These are phyloP conservation scores for Elsinoe ampelina DNA, from an alignment of 2,329 filamentous ascomycete species.

Conservation along the genomic window DNA sequence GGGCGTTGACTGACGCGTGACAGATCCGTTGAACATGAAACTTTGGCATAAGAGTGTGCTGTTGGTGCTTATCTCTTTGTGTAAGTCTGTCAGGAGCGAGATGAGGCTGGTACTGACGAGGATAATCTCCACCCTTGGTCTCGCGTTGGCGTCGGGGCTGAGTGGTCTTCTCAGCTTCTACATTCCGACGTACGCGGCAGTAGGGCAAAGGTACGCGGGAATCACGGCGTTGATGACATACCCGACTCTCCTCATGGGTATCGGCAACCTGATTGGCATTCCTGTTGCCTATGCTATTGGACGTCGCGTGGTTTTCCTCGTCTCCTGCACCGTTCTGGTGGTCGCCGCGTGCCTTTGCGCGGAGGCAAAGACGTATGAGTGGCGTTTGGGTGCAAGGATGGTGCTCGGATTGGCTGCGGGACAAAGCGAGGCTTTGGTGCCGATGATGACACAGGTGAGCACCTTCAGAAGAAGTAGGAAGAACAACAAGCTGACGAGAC, in stretches of 20 bases:
- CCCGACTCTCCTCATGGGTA: constrained; percentile 27
- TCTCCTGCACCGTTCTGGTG: constrained; percentile 24
- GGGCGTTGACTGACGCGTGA: neutral
- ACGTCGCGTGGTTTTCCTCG: constrained; percentile 26
- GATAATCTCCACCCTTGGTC: neutral
- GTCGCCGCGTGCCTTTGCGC: constrained; percentile 22
- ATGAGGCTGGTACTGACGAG: neutral
- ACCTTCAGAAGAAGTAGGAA: neutral
- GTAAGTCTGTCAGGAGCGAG: neutral
- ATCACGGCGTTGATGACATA: constrained; percentile 24
- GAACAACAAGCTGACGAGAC: neutral
- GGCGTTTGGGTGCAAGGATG: constrained; percentile 25
- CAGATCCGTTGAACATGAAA: constrained; percentile 15
- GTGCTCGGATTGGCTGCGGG: constrained; percentile 25
- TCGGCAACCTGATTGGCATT: constrained; percentile 28
- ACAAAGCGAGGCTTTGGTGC: constrained; percentile 21
- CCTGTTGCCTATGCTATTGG: constrained; percentile 28
- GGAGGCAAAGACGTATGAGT: constrained; percentile 18
- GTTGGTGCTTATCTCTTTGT: constrained; percentile 14
- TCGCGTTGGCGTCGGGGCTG: constrained; percentile 1
- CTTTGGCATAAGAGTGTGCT: constrained; percentile 15
- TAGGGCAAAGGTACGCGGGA: constrained; percentile 2
- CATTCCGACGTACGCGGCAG: constrained; percentile 8
- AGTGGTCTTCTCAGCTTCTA: constrained; percentile 12
- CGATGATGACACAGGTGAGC: constrained; percentile 17